Conservation (phyloP, 2,329 filamentous ascomycete genomes). For the Scedosporium apiospermum region DNA sequence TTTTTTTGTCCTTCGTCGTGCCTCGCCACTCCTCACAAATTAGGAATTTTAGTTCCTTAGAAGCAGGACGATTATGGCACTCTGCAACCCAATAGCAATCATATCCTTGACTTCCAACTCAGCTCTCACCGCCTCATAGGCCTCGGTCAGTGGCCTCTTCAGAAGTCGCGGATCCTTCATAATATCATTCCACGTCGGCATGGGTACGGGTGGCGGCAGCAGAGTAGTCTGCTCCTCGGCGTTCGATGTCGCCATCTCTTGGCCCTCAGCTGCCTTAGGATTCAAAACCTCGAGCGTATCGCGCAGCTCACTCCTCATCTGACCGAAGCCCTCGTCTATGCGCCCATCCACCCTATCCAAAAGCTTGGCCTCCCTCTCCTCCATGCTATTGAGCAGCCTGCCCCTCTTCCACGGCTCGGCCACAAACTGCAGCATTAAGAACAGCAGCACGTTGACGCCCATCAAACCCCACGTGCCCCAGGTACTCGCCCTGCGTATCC, state of each 20-base stretch:
- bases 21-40: neutral
- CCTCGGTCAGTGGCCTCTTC: conserved; percentile 41
- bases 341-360: conserved; percentile 34
- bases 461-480: conserved; percentile 99
- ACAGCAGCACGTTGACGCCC: conserved; percentile 88
- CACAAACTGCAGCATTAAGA: conserved; percentile 77
- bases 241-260: conserved; percentile 9
- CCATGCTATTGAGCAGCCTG: conserved; percentile 73
- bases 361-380: conserved; percentile 61
- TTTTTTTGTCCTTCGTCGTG: neutral
- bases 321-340: conserved; percentile 8
- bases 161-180: conserved; percentile 33
- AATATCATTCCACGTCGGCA: conserved; percentile 31
- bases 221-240: conserved; percentile 20
- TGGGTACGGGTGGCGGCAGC: conserved; percentile 14
- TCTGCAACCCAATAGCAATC: conserved; percentile 58
- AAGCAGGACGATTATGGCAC: conserved; percentile 46
- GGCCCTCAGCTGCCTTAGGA: conserved; percentile 14
- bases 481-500: conserved; percentile 89
- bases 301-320: conserved; percentile 24
- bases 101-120: conserved; percentile 58
- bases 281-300: conserved; percentile 17
- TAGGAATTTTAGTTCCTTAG: conserved; percentile 14
- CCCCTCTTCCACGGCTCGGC: conserved; percentile 86
- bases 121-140: conserved; percentile 57